A percentile compares a stretch with the other conserved stretches of the same genome.
Conservation (phyloP, 1,284 basidiomycete genomes). For the Stereum hirsutum region DNA sequence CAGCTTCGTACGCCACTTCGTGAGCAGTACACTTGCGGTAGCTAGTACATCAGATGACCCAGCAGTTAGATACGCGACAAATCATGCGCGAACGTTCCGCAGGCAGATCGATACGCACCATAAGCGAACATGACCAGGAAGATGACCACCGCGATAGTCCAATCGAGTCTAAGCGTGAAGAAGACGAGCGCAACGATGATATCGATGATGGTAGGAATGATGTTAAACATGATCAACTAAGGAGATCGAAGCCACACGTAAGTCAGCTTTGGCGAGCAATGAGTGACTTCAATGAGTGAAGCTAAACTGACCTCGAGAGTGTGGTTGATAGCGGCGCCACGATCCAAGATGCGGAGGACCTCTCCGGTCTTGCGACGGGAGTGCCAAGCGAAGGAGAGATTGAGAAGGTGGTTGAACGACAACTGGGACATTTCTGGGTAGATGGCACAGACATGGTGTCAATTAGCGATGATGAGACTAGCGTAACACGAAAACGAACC, state of each 20-base stretch:
- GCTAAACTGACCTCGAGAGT: conserved; percentile 24
- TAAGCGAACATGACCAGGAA: conserved; percentile 71
- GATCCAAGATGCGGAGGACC: conserved; percentile 56
- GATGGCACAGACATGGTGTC: neutral
- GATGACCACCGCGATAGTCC: conserved; percentile 62
- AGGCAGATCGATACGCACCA: conserved; percentile 31
- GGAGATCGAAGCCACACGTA: conserved; percentile 6
- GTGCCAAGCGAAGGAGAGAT: conserved; percentile 83
- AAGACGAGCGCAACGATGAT: conserved; percentile 59
- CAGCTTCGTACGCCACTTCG: conserved; percentile 62
- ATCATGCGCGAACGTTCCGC: conserved; percentile 6
- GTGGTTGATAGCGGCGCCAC: conserved; percentile 47
- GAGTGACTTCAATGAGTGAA: neutral
- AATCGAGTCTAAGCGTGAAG: conserved; percentile 57
- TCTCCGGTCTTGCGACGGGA: conserved; percentile 63
- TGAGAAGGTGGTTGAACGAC: conserved; percentile 72
- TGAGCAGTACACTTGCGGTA: conserved; percentile 55
- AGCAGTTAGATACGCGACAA: conserved; percentile 9
- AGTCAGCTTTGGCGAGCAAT: neutral
- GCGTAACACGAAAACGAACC: conserved; percentile 23
- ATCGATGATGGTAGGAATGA: conserved; percentile 77
- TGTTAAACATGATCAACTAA: conserved; percentile 70
- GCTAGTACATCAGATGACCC: too few species aligned
- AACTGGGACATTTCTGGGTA: conserved; percentile 65
- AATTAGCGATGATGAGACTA: neutral